A percentile compares a stretch with the other conserved stretches of the same genome.
These are phyloP conservation scores for Yarrowia yakushimensis DNA, from an alignment of 805 yeast species.

Conservation along the genomic window DNA sequence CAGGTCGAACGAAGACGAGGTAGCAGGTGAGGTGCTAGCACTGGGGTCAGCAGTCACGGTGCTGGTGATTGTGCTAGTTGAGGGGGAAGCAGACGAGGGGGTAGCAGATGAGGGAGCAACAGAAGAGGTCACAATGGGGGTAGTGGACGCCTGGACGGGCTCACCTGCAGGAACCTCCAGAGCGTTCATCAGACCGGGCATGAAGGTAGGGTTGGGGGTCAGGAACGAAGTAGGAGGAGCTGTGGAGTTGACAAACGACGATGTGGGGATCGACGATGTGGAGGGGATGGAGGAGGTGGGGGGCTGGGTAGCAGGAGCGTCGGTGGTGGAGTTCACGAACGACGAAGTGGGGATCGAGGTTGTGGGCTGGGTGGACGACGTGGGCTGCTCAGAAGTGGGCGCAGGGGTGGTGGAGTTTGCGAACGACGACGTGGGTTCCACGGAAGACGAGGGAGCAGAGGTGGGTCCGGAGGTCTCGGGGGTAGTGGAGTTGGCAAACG, in stretches of 20 bases:
- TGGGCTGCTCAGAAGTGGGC: neutral
- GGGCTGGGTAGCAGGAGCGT: neutral
- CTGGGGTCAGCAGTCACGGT: constrained; percentile 8
- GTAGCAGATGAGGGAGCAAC: neutral
- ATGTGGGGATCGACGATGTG: neutral
- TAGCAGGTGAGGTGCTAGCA: neutral
- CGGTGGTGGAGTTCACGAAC: neutral
- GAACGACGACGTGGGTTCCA: neutral
- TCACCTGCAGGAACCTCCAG: neutral
- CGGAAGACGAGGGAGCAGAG: neutral
- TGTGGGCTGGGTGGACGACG: neutral
- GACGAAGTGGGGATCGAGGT: neutral
- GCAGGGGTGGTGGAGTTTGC: neutral
- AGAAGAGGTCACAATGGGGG: neutral
- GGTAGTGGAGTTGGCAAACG: neutral
- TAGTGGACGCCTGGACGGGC: neutral
- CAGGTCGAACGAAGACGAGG: neutral
- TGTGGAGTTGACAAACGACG: neutral
- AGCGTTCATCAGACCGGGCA: neutral
- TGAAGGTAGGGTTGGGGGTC: neutral
- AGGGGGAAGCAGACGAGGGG: neutral
- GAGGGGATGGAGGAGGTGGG: neutral
- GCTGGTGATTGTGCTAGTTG: neutral
- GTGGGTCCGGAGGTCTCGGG: neutral
- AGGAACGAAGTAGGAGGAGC: neutral